phyloP scores from a whole-genome alignment of 805 yeast genomes.

The Wickerhamiella slavikovae region DNA sequence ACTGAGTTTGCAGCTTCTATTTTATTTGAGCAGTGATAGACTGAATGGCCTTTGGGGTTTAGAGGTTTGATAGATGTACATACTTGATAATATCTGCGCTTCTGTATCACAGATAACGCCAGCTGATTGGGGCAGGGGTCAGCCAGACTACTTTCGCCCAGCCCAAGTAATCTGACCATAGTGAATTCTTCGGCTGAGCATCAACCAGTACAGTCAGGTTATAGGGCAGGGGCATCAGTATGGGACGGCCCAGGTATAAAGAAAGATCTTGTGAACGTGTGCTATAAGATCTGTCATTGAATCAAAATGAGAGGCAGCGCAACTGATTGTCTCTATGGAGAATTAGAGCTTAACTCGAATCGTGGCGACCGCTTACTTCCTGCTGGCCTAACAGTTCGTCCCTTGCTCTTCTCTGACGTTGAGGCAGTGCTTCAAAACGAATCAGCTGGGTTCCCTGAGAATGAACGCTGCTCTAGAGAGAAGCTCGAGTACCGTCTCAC shows the following conservation, averaged over 20 bases:
- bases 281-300: not conserved
- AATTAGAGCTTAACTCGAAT: constrained; percentile 10
- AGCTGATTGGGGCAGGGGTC: too few relatives aligned
- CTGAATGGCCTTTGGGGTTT: not conserved
- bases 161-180: too few relatives aligned
- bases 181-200: too few relatives aligned
- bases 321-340: constrained; percentile 11
- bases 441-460: constrained; percentile 41
- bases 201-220: too few relatives aligned
- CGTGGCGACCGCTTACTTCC: constrained; percentile 20
- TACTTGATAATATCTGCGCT: too few relatives aligned
- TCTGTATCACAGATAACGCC: too few relatives aligned
- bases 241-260: too few relatives aligned
- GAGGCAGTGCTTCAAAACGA: constrained; percentile 45
- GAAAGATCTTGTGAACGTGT: too few relatives aligned
- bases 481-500: constrained; percentile 48
- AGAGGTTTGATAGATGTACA: too few relatives aligned
- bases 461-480: constrained; percentile 48
- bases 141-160: too few relatives aligned
- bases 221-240: too few relatives aligned
- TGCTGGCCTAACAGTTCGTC: constrained; percentile 47
- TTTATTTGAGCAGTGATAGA: constrained; percentile 25
- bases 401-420: constrained; percentile 55
- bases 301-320: constrained; percentile 12
- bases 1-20: constrained; percentile 73